A percentile compares a stretch with the other conserved stretches of the same genome.
Evolutionary conservation across 2,329 filamentous ascomycete species (phyloP).

Genomic region (Pyrenophora graminea): DNA sequence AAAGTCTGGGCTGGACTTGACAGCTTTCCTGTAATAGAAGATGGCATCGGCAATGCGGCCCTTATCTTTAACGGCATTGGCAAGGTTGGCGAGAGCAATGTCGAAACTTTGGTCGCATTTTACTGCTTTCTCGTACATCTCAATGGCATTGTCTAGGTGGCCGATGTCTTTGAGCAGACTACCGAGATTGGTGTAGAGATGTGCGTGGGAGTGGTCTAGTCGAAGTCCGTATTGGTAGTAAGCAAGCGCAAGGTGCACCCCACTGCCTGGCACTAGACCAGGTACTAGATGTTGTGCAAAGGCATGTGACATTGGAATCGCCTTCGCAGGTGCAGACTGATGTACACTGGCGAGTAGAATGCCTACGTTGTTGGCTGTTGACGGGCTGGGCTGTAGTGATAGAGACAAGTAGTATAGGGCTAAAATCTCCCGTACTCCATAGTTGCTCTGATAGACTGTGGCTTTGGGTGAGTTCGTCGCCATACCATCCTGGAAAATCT

Average conservation of each 20-base stretch:
- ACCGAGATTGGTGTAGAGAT: conserved; percentile 94
- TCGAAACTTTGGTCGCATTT: conserved; percentile 92
- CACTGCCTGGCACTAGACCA: conserved; percentile 82
- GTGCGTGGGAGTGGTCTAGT: conserved; percentile 86
- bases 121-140: conserved; percentile 96
- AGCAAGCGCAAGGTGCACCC: conserved; percentile 81
- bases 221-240: conserved; percentile 95
- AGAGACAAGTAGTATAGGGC: conserved; percentile 94
- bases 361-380: conserved; percentile 96
- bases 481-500: conserved; percentile 97
- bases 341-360: conserved; percentile 96
- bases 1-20: conserved; percentile 90
- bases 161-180: conserved; percentile 96
- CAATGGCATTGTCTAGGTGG: conserved; percentile 85
- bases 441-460: conserved; percentile 62
- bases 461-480: conserved; percentile 68
- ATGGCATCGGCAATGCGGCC: conserved; percentile 92
- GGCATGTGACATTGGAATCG: conserved; percentile 47
- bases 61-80: conserved; percentile 97
- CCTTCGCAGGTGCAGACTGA: conserved; percentile 60
- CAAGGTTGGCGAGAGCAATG: conserved; percentile 93
- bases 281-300: conserved; percentile 60
- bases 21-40: conserved; percentile 85
- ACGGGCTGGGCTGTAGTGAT: conserved; percentile 92
- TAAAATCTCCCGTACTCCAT: conserved; percentile 87